phyloP scores from a whole-genome alignment of 1,284 basidiomycete genomes.

The Rhodotorula sp. region DNA sequence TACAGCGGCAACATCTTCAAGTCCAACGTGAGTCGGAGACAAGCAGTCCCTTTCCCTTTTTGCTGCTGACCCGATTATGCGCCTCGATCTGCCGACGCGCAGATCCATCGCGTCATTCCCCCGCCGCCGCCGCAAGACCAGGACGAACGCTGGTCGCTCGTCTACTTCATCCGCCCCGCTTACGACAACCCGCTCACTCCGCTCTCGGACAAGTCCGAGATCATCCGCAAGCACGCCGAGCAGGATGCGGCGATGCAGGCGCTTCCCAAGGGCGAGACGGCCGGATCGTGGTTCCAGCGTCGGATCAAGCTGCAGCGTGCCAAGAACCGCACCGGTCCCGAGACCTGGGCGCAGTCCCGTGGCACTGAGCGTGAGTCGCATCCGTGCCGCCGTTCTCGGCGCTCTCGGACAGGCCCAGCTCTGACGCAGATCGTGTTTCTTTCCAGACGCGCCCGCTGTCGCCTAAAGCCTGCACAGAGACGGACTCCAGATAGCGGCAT shows the following conservation, averaged over 20 bases:
- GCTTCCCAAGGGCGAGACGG: conserved; percentile 21
- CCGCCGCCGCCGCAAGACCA: conserved; percentile 33
- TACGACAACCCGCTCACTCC: conserved; percentile 21
- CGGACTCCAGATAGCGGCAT: too few relatives aligned
- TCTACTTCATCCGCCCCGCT: conserved; percentile 25
- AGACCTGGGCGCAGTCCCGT: conserved; percentile 33
- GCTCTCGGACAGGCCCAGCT: too few relatives aligned
- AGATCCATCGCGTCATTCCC: conserved; percentile 57
- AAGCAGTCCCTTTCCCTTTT: background rate
- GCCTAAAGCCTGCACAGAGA: too few relatives aligned
- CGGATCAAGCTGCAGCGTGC: conserved; percentile 25
- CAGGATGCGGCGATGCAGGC: conserved; percentile 29
- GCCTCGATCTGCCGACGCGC: conserved; percentile 43
- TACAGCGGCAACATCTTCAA: conserved; percentile 49
- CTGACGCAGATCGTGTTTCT: too few relatives aligned
- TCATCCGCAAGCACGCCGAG: conserved; percentile 23
- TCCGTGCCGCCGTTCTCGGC: too few relatives aligned
- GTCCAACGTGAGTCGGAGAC: conserved; percentile 4
- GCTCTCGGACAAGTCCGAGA: conserved; percentile 17
- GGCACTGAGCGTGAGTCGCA: conserved; percentile 44
- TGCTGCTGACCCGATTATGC: background rate
- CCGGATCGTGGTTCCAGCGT: conserved; percentile 35
- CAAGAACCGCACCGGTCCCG: conserved; percentile 35
- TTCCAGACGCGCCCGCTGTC: too few relatives aligned
- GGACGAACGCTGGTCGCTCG: conserved; percentile 37